Base-by-base conservation (phyloP, 2,329 filamentous ascomycete species). In the Botrytis squamosa region DNA sequence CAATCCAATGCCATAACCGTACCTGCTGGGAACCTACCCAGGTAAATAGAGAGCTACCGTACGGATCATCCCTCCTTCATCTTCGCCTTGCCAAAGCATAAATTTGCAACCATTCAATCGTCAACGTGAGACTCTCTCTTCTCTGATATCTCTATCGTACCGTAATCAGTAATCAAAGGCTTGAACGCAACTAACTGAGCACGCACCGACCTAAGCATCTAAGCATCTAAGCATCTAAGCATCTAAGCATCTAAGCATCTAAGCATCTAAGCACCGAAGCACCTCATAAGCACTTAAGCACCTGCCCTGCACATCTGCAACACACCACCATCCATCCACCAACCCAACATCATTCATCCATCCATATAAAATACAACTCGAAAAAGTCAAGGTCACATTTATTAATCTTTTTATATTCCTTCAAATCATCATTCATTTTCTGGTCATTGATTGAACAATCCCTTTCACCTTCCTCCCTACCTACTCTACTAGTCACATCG, bases 41-140 rank as follows among this genome's bases (percentile, higher is more conserved):
- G 60, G n/a, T 55, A 55, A 14, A 57, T n/a, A 8, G 22, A 14
- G 1, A n/a, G 29, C 33, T 38, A 8, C 44, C 42, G 42, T 66
- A 67, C 44, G 44, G 64, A 52, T 67, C 44, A 52, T 67, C 44
- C 64, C 44, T 52, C 44, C 52, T 29, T 18, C 63, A 36, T 42
- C 29, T 65, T 65, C 44, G 42, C 60, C 60, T 40, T 40, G 4
- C 36, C 59, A 64, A 64, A 63, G 60, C 60, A 63, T 63, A 63
- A 63, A 63, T 42, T 18, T 42, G 6, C 60, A 63, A 12, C 60
- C 60, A 63, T 18, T 29, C 42, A 66, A 66, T 9, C 52, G 14
- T 2, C 40, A 36, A 36, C 29, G 29, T 66, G 29, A 46, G 63
- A 49, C 60, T 42, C 20, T 59, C 10, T 9, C 42, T 44, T 44